These are phyloP conservation scores for Lipomyces anomalus DNA, from an alignment of 805 yeast species.

Conservation along the genomic window DNA sequence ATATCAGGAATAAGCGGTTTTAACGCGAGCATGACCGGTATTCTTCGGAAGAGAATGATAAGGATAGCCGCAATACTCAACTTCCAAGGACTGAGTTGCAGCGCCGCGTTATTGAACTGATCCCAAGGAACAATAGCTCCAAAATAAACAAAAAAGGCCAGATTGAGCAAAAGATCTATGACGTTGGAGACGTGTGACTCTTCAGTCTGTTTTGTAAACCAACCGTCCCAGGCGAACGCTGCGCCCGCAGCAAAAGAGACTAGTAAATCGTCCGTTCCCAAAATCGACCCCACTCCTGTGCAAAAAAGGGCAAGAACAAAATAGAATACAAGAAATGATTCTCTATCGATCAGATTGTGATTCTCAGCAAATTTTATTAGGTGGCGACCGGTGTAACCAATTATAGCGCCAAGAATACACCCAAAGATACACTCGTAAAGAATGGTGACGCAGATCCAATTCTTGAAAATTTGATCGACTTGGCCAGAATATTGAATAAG, in stretches of 20 bases:
- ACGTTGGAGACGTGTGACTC: conserved; percentile 84
- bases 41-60: conserved; percentile 66
- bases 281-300: conserved; percentile 81
- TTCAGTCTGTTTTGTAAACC: conserved; percentile 76
- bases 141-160: conserved; percentile 81
- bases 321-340: conserved; percentile 80
- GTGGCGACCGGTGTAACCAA: conserved; percentile 68
- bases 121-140: conserved; percentile 92
- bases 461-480: conserved; percentile 62
- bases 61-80: conserved; percentile 68
- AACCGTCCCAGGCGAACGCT: conserved; percentile 90
- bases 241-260: conserved; percentile 92
- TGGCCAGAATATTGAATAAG: conserved; percentile 61
- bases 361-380: conserved; percentile 69
- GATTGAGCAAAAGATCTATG: conserved; percentile 76
- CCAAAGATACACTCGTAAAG: conserved; percentile 82
- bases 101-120: conserved; percentile 52
- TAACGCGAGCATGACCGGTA: conserved; percentile 71
- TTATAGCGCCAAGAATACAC: conserved; percentile 59
- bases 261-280: conserved; percentile 83
- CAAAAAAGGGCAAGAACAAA: conserved; percentile 75
- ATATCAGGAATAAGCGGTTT: conserved; percentile 82
- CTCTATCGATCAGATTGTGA: conserved; percentile 70
- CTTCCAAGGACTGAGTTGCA: conserved; percentile 76
- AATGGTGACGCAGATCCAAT: conserved; percentile 73